phyloP scores from a whole-genome alignment of 169 alveolate genomes.

The Plasmodium gonderi region DNA sequence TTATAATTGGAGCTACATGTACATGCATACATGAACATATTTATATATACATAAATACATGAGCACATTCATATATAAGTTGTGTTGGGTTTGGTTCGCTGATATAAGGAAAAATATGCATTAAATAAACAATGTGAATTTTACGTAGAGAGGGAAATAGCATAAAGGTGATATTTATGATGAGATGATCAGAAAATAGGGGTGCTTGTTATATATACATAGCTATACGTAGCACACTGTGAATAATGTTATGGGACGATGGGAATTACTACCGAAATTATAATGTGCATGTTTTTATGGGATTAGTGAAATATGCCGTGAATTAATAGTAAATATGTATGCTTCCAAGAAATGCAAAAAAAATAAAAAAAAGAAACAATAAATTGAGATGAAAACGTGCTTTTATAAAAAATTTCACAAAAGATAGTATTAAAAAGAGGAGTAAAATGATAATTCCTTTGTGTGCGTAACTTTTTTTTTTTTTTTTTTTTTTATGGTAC shows the following conservation, averaged over 20 bases:
- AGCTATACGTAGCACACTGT: neutral
- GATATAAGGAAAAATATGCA: neutral
- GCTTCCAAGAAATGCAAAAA: neutral
- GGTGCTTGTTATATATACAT: neutral
- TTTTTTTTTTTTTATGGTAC: slow-evolving; percentile 21
- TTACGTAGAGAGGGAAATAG: neutral
- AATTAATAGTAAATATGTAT: neutral
- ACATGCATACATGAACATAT: neutral
- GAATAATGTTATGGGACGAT: neutral
- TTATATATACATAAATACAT: neutral
- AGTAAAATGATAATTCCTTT: neutral
- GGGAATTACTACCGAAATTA: neutral
- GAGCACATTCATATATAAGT: neutral
- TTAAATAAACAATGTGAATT: neutral
- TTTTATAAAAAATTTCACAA: neutral
- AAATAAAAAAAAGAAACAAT: neutral
- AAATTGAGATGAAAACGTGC: neutral
- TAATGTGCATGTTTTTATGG: neutral
- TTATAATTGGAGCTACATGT: too few species aligned
- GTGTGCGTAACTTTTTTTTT: slow-evolving; percentile 22
- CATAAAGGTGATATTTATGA: neutral
- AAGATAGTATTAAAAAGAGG: neutral
- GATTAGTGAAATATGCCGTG: neutral
- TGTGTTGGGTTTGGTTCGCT: neutral
- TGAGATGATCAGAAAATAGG: too few species aligned